phyloP scores from a whole-genome alignment of 345 rosid species.

The Mangifera indica region DNA sequence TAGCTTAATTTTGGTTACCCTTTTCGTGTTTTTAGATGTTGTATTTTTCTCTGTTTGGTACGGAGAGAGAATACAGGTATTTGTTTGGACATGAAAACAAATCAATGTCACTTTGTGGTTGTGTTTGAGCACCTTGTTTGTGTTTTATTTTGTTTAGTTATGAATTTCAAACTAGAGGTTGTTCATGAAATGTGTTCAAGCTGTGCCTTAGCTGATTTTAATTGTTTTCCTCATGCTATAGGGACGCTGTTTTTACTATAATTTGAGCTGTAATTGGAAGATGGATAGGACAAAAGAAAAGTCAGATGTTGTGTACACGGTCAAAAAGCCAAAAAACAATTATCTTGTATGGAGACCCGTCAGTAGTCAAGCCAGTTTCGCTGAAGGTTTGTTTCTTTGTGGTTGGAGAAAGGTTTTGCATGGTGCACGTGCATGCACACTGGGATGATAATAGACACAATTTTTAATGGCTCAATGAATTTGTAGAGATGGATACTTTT shows the following conservation, averaged over 20 bases:
- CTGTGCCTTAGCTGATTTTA: constrained; percentile 16
- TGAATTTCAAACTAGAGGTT: not conserved
- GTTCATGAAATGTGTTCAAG: not conserved
- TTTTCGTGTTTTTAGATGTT: not conserved
- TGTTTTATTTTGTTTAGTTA: too few species aligned
- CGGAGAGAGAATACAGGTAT: not conserved
- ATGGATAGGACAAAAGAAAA: constrained; percentile 33
- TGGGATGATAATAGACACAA: not conserved
- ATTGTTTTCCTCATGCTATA: constrained; percentile 18
- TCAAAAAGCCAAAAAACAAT: constrained; percentile 37
- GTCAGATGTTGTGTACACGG: constrained; percentile 24
- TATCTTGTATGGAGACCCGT: constrained; percentile 57
- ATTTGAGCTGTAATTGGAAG: constrained; percentile 30
- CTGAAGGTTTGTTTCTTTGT: constrained; percentile 44
- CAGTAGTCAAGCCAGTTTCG: constrained; percentile 42
- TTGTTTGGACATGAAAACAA: not conserved
- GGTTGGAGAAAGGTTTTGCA: not conserved
- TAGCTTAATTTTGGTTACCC: not conserved
- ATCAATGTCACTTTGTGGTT: not conserved
- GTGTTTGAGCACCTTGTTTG: too few species aligned
- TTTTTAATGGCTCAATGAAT: not conserved
- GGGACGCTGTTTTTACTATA: constrained; percentile 29
- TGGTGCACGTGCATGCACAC: not conserved
- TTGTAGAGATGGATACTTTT: not conserved
- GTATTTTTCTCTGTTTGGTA: not conserved